Conservation (phyloP, 1,139 yeast genomes). For the Suhomyces bribrorum region DNA sequence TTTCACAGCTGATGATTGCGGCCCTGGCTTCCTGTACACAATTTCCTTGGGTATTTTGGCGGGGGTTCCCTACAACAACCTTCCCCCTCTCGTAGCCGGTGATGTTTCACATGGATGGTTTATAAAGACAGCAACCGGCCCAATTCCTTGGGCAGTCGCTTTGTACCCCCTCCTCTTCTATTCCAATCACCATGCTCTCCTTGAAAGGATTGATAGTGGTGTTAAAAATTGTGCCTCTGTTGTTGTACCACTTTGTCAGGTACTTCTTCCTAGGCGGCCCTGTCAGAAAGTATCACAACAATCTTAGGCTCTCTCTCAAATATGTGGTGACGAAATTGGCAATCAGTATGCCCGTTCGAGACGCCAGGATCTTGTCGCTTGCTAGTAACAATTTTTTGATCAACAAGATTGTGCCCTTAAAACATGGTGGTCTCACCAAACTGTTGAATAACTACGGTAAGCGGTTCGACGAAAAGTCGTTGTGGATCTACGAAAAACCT, state of each 20-base stretch:
- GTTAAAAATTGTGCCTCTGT: neutral
- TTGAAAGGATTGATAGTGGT: neutral
- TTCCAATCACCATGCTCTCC: neutral
- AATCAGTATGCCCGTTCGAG: conserved; percentile 1
- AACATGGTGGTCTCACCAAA: conserved; percentile 9
- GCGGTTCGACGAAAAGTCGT: conserved; percentile 32
- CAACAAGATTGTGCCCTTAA: conserved; percentile 9
- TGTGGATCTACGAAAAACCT: conserved; percentile 39
- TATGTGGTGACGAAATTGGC: conserved; percentile 3
- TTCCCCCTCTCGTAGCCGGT: too few species aligned
- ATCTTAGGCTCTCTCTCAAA: conserved; percentile 3
- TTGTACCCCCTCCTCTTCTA: too few species aligned
- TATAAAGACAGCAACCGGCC: neutral
- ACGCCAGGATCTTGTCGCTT: conserved; percentile 2
- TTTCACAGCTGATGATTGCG: too few species aligned
- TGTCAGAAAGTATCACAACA: conserved; percentile 5
- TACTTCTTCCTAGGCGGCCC: conserved; percentile 7
- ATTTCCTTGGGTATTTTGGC: neutral
- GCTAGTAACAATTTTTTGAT: conserved; percentile 7
- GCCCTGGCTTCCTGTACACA: neutral
- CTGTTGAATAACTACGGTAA: conserved; percentile 34
- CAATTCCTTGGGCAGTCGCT: neutral
- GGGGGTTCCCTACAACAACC: too few species aligned
- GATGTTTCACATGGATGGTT: neutral
- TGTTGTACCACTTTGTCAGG: conserved; percentile 2